Percentiles rank a stretch among this genome's conserved stretches.
Conservation (phyloP, 1,139 yeast genomes). For the Magnusiomyces tetraspermus region DNA sequence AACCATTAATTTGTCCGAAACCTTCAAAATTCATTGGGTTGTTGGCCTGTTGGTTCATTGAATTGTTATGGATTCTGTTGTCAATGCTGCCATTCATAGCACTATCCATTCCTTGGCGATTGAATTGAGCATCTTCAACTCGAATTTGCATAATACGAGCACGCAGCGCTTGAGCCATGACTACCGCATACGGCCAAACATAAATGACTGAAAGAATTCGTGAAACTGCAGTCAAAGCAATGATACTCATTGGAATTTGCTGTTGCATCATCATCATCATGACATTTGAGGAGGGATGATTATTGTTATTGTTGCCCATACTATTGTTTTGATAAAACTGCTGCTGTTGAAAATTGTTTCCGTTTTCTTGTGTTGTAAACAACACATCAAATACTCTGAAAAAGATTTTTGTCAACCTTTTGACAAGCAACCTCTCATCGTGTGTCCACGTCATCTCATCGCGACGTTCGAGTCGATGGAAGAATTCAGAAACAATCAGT, state of each 20-base stretch:
- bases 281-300: not conserved
- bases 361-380: conserved; percentile 4
- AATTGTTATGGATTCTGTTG: not conserved
- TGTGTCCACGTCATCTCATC: conserved; percentile 22
- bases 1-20: not conserved
- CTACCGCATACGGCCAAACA: conserved; percentile 14
- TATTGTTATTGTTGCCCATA: not conserved
- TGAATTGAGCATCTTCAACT: not conserved
- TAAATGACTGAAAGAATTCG: conserved; percentile 10
- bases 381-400: conserved; percentile 24
- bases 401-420: conserved; percentile 26
- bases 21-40: not conserved
- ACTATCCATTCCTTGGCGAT: not conserved
- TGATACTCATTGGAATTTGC: conserved; percentile 9
- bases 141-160: conserved; percentile 11
- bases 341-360: conserved; percentile 13
- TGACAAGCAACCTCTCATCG: conserved; percentile 24
- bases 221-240: conserved; percentile 12
- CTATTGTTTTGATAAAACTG: not conserved
- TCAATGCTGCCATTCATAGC: not conserved
- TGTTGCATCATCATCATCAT: conserved; percentile 4
- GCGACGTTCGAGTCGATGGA: conserved; percentile 25
- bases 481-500: conserved; percentile 31
- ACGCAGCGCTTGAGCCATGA: conserved; percentile 12
- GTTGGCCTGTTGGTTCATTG: not conserved